These are phyloP conservation scores for Gnomoniopsis smithogilvyi DNA, from an alignment of 2,329 filamentous ascomycete species.

Conservation along the genomic window DNA sequence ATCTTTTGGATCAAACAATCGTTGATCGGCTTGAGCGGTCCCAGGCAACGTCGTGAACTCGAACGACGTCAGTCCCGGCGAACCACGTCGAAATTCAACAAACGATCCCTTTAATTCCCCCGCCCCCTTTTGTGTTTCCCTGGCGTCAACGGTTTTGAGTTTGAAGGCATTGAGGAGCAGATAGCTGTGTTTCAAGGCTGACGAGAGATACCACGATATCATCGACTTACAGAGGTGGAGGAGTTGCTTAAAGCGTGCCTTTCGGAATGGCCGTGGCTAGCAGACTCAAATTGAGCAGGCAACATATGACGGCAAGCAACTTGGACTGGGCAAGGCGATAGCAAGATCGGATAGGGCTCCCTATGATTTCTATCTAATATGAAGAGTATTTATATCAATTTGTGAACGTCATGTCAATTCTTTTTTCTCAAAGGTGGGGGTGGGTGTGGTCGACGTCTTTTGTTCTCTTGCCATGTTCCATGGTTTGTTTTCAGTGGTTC, in stretches of 20 bases:
- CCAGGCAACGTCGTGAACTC: neutral
- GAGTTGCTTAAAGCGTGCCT: neutral
- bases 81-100: neutral
- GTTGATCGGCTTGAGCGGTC: neutral
- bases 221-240: neutral
- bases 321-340: neutral
- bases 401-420: neutral
- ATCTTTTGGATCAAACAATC: neutral
- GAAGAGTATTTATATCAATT: slow-evolving; percentile 4
- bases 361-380: slow-evolving; percentile 11
- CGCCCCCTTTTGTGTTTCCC: slow-evolving; percentile 12
- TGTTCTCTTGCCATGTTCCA: no score
- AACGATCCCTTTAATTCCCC: neutral
- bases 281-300: neutral
- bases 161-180: neutral
- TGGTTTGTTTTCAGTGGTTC: no score
- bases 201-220: slow-evolving; percentile 16
- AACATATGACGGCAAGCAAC: neutral
- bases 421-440: no score
- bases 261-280: neutral
- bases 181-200: slow-evolving; percentile 2
- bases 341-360: neutral
- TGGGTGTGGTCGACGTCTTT: no score
- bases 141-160: slow-evolving; percentile 1
- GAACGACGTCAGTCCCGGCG: no score